Percentiles rank a stretch among this genome's conserved stretches.
These are phyloP conservation scores for Penicillium sp. DNA, from an alignment of 2,329 filamentous ascomycete species.

Conservation along the genomic window DNA sequence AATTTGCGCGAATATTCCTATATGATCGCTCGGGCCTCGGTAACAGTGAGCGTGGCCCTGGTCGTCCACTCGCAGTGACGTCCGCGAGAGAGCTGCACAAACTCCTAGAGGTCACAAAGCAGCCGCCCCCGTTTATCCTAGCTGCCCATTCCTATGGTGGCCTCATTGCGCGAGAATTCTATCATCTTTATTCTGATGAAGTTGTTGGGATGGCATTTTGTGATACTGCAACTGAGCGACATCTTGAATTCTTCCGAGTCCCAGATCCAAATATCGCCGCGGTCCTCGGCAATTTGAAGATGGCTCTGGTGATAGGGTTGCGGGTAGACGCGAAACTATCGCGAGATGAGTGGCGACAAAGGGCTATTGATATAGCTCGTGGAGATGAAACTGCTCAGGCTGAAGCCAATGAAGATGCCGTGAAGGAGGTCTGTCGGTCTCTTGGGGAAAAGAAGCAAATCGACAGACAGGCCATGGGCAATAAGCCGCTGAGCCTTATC, in stretches of 20 bases:
- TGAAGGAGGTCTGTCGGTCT: slow-evolving; percentile 27
- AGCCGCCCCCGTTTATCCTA: slow-evolving; percentile 34
- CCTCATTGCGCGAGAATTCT: slow-evolving; percentile 41
- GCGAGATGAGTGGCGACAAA: slow-evolving; percentile 35
- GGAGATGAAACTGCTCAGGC: slow-evolving; percentile 20
- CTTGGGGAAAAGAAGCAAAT: slow-evolving; percentile 36
- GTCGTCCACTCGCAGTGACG: slow-evolving; percentile 19
- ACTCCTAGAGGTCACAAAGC: slow-evolving; percentile 25
- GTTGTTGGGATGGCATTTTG: slow-evolving; percentile 41
- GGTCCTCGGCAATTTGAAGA: slow-evolving; percentile 33
- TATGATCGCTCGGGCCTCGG: slow-evolving; percentile 45
- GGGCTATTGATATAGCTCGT: slow-evolving; percentile 33
- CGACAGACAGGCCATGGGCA: slow-evolving; percentile 26
- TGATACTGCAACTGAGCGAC: slow-evolving; percentile 39
- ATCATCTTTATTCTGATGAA: slow-evolving; percentile 32
- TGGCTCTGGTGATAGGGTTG: slow-evolving; percentile 35
- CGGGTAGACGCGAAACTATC: slow-evolving; percentile 30
- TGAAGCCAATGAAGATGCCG: slow-evolving; percentile 20
- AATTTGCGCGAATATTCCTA: slow-evolving; percentile 31
- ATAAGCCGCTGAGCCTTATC: slow-evolving; percentile 39
- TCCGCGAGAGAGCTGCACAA: slow-evolving; percentile 35
- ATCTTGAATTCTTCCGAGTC: slow-evolving; percentile 30
- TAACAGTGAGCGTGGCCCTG: slow-evolving; percentile 29
- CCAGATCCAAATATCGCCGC: slow-evolving; percentile 34
- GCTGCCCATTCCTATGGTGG: slow-evolving; percentile 45